A percentile compares a stretch with the other conserved stretches of the same genome.
These are phyloP conservation scores for Encephalitozoon hellem DNA, from an alignment of 371 early-diverging fungal genomes.

Conservation along the genomic window DNA sequence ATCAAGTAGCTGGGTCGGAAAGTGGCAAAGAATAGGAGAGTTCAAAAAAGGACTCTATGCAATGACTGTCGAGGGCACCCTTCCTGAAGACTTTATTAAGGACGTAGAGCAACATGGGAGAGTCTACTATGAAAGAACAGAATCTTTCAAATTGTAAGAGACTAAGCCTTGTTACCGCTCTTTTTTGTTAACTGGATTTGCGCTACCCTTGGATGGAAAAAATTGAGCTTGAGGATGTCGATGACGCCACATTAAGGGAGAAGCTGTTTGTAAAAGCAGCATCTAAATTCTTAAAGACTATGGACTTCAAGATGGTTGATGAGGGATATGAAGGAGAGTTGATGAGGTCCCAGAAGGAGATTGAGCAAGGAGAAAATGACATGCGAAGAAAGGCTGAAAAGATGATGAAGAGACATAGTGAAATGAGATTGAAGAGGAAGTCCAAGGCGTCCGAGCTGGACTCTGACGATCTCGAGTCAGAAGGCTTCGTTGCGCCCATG, in stretches of 20 bases:
- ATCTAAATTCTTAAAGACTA: background rate
- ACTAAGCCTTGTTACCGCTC: background rate
- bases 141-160: slow-evolving; percentile 50
- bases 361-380: slow-evolving; percentile 17
- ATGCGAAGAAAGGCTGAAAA: background rate
- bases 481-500: slow-evolving; percentile 15
- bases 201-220: background rate
- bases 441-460: background rate
- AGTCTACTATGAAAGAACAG: slow-evolving; percentile 49
- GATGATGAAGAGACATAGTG: background rate
- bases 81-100: slow-evolving; percentile 52
- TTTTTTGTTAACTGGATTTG: background rate
- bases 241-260: slow-evolving; percentile 23
- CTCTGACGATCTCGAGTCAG: background rate
- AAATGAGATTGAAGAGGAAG: slow-evolving; percentile 13
- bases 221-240: slow-evolving; percentile 22
- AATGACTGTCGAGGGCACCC: slow-evolving; percentile 57
- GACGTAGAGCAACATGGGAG: slow-evolving; percentile 57
- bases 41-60: slow-evolving; percentile 58
- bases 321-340: background rate
- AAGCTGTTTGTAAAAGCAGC: slow-evolving; percentile 28
- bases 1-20: slow-evolving; percentile 58
- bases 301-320: background rate
- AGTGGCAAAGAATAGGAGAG: slow-evolving; percentile 58
- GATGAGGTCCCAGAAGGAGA: slow-evolving; percentile 22